Evolutionary conservation across 2,329 filamentous ascomycete genomes (phyloP), one percentile per base, ranked within the genome.

Genomic region (Ascochyta fabae): DNA sequence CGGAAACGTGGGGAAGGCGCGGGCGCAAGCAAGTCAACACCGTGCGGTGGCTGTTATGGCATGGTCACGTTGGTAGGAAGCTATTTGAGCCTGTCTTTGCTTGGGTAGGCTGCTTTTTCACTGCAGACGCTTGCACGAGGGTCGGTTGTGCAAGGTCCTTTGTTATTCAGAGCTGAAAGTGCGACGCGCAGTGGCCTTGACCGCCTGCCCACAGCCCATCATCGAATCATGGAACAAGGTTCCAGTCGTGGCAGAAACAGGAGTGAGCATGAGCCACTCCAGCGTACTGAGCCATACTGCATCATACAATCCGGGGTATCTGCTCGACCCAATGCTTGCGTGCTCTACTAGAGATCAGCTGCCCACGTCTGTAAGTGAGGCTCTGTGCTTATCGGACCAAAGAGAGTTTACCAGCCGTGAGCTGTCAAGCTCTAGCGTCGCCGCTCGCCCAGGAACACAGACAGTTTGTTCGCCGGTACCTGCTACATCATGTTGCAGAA

Each of bases 1-100:
- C 60, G 62, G 45, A 67, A 62, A 61, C 68, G 66, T 72, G 69
- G 70, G 69, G 69, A 69, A 68, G 58, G 59, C 60, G 54, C 68
- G 52, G 46, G 43, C 36, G 46, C 27, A 31, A 38, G 39, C 6
- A 44, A 19, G 33, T 12, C 31, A 36, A 40, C 36, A 24, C 33
- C 23, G 39, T 33, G 34, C 34, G 33, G 31, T 43, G 15, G 42
- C 35, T 46, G 35, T 41, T 23, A 27, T 22, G 26, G 7, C 16
- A 38, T 9, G 4, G 12, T 29, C 10, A 29, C 27, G 9, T 9
- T 29, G 27, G 27, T 38, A 15, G 10, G 12, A 23, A 24, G 39
- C 34, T 33, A n/a, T 34, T n/a, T 42, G n/a, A 44, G n/a, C 7
- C 12, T 42, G 22, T 40, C 13, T n/a, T n/a, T 54, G 22, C 36